Percentiles rank a stretch among this genome's conserved stretches.
phyloP scores from a whole-genome alignment of 208 protist genomes.

The Jaenimonas drosophilae region DNA sequence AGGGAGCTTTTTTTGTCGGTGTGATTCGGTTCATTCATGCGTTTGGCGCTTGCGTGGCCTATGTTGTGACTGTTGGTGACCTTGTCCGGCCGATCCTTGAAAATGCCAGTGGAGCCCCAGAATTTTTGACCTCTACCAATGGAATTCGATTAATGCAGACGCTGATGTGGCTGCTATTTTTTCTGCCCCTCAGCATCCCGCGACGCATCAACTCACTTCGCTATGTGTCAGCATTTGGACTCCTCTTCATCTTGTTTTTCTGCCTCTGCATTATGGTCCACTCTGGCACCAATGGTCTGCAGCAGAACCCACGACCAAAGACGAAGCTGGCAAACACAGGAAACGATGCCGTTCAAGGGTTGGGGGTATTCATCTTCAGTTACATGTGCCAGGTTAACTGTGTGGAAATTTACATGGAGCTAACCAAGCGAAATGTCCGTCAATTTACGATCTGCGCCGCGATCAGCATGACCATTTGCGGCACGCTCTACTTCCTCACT shows the following conservation, averaged over 20 bases:
- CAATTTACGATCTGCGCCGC: slow-evolving; percentile 11
- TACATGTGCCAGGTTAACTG: slow-evolving; percentile 52
- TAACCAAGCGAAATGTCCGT: slow-evolving; percentile 13
- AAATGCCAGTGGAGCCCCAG: slow-evolving; percentile 1
- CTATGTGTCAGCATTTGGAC: slow-evolving; percentile 20
- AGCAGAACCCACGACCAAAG: not conserved
- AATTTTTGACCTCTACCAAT: slow-evolving; percentile 6
- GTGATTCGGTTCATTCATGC: slow-evolving; percentile 10
- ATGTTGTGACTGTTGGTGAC: slow-evolving; percentile 21
- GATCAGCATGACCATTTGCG: slow-evolving; percentile 31
- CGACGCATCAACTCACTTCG: slow-evolving; percentile 23
- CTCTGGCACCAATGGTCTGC: slow-evolving; percentile 16
- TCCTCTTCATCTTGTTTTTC: slow-evolving; percentile 20
- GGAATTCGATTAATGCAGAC: slow-evolving; percentile 5
- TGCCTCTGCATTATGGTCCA: slow-evolving; percentile 12
- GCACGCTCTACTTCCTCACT: slow-evolving; percentile 32
- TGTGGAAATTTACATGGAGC: slow-evolving; percentile 27
- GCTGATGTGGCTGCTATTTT: slow-evolving; percentile 14
- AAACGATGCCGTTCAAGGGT: slow-evolving; percentile 15
- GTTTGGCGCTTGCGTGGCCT: slow-evolving; percentile 20
- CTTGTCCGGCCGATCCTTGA: slow-evolving; percentile 10
- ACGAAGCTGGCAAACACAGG: slow-evolving; percentile 10
- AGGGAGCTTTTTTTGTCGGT: slow-evolving; percentile 9
- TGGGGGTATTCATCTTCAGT: slow-evolving; percentile 42
- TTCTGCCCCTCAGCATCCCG: slow-evolving; percentile 25